Evolutionary conservation across 1,284 basidiomycete species (phyloP).

Genomic region (Malassezia dermatis): DNA sequence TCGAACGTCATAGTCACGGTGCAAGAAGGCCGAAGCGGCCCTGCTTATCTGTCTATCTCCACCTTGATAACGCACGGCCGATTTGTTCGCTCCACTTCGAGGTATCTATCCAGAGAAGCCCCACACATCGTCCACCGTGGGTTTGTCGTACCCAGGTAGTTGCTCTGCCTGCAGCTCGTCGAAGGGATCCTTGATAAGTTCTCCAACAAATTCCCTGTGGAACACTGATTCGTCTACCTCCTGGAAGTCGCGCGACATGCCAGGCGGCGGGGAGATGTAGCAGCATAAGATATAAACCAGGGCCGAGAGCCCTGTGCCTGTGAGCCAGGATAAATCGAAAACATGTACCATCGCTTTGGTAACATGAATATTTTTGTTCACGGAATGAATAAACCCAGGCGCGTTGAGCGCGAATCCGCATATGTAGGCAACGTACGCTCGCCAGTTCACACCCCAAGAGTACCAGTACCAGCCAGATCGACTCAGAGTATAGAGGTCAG

Average conservation of each 20-base stretch:
- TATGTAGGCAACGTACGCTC: slow-evolving; percentile 63
- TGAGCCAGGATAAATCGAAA: slow-evolving; percentile 6
- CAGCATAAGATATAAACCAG: slow-evolving; percentile 6
- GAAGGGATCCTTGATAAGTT: background rate
- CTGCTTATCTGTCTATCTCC: background rate
- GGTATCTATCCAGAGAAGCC: background rate
- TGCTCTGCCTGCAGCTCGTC: background rate
- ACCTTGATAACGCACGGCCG: background rate
- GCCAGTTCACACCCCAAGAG: slow-evolving; percentile 57
- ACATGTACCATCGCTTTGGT: background rate
- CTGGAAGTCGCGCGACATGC: slow-evolving; percentile 3
- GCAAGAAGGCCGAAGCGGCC: background rate
- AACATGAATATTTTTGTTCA: background rate
- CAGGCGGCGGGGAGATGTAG: background rate
- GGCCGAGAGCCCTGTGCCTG: slow-evolving; percentile 1
- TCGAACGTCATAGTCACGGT: background rate
- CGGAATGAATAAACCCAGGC: slow-evolving; percentile 53
- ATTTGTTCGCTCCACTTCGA: background rate
- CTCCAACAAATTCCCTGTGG: background rate
- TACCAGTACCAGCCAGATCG: slow-evolving; percentile 59
- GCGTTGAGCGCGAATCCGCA: slow-evolving; percentile 71
- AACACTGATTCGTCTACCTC: slow-evolving; percentile 3
- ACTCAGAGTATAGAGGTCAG: slow-evolving; percentile 58
- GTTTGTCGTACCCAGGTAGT: background rate
- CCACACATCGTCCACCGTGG: background rate